Base-by-base conservation (phyloP, 139 green algal genomes). In the Coelastrella sp. region DNA sequence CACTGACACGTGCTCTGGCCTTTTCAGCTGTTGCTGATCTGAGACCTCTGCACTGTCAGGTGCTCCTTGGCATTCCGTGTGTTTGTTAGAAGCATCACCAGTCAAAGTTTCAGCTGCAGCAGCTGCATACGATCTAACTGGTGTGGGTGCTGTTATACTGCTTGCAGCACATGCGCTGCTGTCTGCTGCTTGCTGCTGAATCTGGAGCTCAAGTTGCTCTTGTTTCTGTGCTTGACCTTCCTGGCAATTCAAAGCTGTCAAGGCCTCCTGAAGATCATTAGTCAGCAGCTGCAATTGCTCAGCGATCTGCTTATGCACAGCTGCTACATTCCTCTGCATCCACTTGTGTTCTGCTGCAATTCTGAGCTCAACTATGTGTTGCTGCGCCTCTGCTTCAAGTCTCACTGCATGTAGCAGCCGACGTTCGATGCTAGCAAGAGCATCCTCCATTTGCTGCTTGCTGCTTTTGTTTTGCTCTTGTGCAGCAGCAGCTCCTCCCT, bases 381-480 rank as follows among this genome's bases (percentile, higher is more conserved):
- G 80, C 24, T 70, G 58, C n/a, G 80, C 80, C 59, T 86, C 22
- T 5, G 22, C 80, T 49, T 86, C 80, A 22, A 73, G 14, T 15
- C 25, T 61, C 63, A 87, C 3, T 6, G 63, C 61, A 19, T 87
- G 25, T 63, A 87, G 63, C 82, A 87, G 80, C 22, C 80, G 80
- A 8, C 22, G 12, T 12, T 86, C 80, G 8, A 86, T 12, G n/a
- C 25, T 10, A n/a, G 70, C 70, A 81, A 25, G 74, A 1, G 24
- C n/a, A 12, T 57, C 74, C 74, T 57, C 7, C 74, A 59, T 24
- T 24, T 60, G 74, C 10, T 81, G 74, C 14, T 81, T 9, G 20
- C 19, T 25, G 20, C 70, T 24, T 24, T n/a, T 25, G 70, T 25
- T 78, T 25, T 12, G 63, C 63, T 72, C 12, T 17, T 72, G 12